Conservation (phyloP, 2,329 filamentous ascomycete species). For the Cercospora zeae-maydis region DNA sequence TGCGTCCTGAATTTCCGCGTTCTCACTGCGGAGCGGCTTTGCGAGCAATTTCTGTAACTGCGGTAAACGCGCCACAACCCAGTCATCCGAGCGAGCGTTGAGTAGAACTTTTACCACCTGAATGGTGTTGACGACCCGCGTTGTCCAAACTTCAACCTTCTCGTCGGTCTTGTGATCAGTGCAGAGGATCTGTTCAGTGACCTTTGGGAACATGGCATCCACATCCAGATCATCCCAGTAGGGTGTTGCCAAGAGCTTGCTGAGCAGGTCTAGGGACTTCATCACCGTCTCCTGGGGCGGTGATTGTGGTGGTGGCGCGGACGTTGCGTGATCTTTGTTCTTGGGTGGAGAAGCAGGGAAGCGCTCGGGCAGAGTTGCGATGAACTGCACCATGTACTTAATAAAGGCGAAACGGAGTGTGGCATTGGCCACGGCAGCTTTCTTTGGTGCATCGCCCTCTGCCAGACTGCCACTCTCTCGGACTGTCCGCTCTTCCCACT, state of each 20-base stretch:
- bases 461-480: conserved; percentile 51
- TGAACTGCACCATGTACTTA: conserved; percentile 94
- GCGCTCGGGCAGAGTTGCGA: conserved; percentile 81
- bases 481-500: conserved; percentile 84
- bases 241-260: conserved; percentile 77
- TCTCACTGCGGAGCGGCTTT: conserved; percentile 82
- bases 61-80: conserved; percentile 75
- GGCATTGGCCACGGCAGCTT: conserved; percentile 41
- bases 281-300: conserved; percentile 69
- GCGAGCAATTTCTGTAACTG: conserved; percentile 83
- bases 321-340: conserved; percentile 47
- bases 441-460: conserved; percentile 30
- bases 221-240: conserved; percentile 92
- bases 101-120: conserved; percentile 88
- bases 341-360: conserved; percentile 68
- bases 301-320: conserved; percentile 41
- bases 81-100: conserved; percentile 82
- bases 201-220: conserved; percentile 77
- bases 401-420: conserved; percentile 73
- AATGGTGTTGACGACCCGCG: conserved; percentile 86
- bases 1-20: conserved; percentile 89
- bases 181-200: conserved; percentile 79
- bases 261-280: conserved; percentile 76
- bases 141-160: conserved; percentile 68
- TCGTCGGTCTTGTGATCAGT: conserved; percentile 59